Evolutionary conservation across 2,329 filamentous ascomycete genomes (phyloP), one percentile per base, ranked within the genome.

Genomic region (Alternaria postmessia): DNA sequence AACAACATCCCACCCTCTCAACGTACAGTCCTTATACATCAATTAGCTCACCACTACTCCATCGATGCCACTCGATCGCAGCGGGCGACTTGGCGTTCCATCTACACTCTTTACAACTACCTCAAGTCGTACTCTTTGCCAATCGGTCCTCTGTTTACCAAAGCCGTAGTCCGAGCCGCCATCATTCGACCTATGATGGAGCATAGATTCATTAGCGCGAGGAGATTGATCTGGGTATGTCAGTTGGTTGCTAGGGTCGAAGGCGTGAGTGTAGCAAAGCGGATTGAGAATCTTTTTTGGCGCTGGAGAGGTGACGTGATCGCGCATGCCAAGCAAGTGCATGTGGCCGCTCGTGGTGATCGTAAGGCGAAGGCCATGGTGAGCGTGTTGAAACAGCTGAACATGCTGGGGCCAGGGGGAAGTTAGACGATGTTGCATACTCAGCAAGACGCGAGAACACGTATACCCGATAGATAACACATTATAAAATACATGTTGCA

Each of bases 11-110:
- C 70, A 7, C 46, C 62, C 20, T 43, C 64, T 7, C 43, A 64
- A 4, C 70, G 68, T 24, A 53, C 60, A 8, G 54, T 62, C 4
- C 56, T 78, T 41, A 65, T 76, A 44, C 73, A 77, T 38, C 73
- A 77, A 52, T 62, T 78, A 32, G 76, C 74, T 7, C 63, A 75
- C 51, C 70, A 75, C 47, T 76, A 75, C 59, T 73, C 75, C 1
- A 43, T 71, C 22, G 67, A 74, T 48, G 66, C 51, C 22, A 70
- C 70, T 9, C 65, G 66, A 16, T 68, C 62, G 28, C 57, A 58
- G 7, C 62, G 61, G 4, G 59, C 69, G 36, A 61, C 60, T 24
- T 72, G 65, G 68, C 74, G 75, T 26, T 66, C 67, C 3, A 65
- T 75, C 4, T 68, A 72, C 51, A 70, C 69, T 26, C 52, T 78